Evolutionary conservation across 1,284 basidiomycete species (phyloP), one percentile per base, ranked within the genome.

Genomic region (Tremellales sp.): DNA sequence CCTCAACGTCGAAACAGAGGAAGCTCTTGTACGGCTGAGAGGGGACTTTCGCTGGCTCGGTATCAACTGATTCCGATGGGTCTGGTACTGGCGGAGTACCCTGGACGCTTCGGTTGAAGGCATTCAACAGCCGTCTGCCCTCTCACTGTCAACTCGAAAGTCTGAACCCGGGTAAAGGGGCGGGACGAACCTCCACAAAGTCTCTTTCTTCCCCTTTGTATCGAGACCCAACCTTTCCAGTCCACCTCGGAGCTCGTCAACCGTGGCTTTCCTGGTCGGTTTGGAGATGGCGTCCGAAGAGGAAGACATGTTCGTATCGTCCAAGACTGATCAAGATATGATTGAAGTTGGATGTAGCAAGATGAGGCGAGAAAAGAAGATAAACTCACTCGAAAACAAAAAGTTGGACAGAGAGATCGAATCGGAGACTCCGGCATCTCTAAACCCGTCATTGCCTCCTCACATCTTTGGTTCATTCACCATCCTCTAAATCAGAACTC

Each of bases 1-100:
- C 93, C 70, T 97, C 93, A 40, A 97, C 86, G 45, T 72, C 70
- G 45, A 74, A 73, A 45, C 77, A 77, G 32, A 77, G 65, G 56
- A 73, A 78, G 2, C 66, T 62, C 37, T 70, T 64, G 50, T 70
- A 71, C 9, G 55, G 58, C 48, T 69, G 66, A 21, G 51, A 54
- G 19, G 48, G 42, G 18, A 27, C 28, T 33, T 35, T 12, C 40
- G 40, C 28, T 39, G 28, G 13, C 22, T 2, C 28, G 7, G 6
- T 21, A 19, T 44, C 6, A 33, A 37, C n/a, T 3, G 46, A 10
- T 36, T 24, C 35, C n/a, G 33, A 9, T 29, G 42, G 29, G 24
- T 8, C 25, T n/a, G 16, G 28, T 43, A 18, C n/a, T 39, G 29
- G 16, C 29, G 16, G 29, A 31, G 16, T 31, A 31, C 10, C 29